Evolutionary conservation across 768 basidiomycete species (phyloP).

Genomic region (Strobilomyces dryophilus): DNA sequence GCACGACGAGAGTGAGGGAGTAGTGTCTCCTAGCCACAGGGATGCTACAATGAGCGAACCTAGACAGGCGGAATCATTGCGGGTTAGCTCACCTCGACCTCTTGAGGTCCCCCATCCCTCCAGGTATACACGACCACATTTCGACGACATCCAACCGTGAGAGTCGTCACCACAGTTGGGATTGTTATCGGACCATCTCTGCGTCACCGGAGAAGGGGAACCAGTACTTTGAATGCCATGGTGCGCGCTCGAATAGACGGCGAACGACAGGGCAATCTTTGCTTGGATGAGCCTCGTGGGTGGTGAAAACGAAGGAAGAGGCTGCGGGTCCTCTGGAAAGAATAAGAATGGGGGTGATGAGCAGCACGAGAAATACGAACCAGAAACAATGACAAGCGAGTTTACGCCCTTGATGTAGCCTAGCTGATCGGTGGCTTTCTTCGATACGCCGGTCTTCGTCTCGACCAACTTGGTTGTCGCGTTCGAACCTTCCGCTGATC

Average conservation of each 20-base stretch:
- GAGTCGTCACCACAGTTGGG: slow-evolving; percentile 65
- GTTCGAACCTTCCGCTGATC: slow-evolving; percentile 5
- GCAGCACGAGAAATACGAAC: slow-evolving; percentile 37
- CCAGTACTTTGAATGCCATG: slow-evolving; percentile 29
- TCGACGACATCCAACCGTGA: slow-evolving; percentile 83
- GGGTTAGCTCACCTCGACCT: slow-evolving; percentile 49
- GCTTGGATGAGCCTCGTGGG: slow-evolving; percentile 71
- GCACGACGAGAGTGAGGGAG: slow-evolving; percentile 87
- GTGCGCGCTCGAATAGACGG: slow-evolving; percentile 60
- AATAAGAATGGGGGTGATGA: background rate
- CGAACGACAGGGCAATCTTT: slow-evolving; percentile 81
- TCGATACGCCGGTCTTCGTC: slow-evolving; percentile 59
- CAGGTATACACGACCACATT: slow-evolving; percentile 83
- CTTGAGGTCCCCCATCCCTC: slow-evolving; percentile 79
- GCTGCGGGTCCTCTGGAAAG: slow-evolving; percentile 71
- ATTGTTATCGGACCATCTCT: slow-evolving; percentile 45
- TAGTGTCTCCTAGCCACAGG: slow-evolving; percentile 55
- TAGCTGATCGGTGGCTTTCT: slow-evolving; percentile 81
- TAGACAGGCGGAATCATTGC: background rate
- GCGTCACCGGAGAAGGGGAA: slow-evolving; percentile 7
- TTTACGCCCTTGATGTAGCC: slow-evolving; percentile 84
- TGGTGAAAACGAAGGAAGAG: slow-evolving; percentile 68
- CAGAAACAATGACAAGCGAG: slow-evolving; percentile 79
- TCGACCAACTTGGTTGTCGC: slow-evolving; percentile 44
- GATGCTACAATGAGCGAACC: background rate